Evolutionary conservation across 768 basidiomycete genomes (phyloP).

Genomic region (Pholiota conissans): DNA sequence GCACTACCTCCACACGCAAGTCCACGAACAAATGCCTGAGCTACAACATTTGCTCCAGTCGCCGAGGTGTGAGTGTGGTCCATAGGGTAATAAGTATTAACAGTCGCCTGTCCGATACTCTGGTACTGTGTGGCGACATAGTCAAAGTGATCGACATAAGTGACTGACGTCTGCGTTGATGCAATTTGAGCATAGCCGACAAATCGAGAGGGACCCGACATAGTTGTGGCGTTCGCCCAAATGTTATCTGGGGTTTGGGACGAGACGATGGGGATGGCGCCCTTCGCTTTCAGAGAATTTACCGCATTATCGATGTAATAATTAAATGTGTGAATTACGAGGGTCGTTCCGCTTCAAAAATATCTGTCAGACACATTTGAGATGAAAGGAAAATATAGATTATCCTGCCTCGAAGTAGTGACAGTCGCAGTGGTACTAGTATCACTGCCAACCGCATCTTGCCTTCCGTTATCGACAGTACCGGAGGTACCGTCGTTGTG

Average conservation of each 20-base stretch:
- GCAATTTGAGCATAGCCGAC: conserved; percentile 43
- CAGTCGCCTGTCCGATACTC: conserved; percentile 36
- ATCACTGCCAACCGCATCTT: conserved; percentile 40
- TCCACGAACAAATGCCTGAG: conserved; percentile 47
- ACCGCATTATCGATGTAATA: conserved; percentile 47
- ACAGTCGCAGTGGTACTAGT: conserved; percentile 36
- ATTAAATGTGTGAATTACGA: conserved; percentile 45
- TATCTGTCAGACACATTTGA: too few relatives aligned
- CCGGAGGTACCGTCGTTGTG: conserved; percentile 46
- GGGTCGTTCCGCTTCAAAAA: conserved; percentile 32
- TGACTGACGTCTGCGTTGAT: conserved; percentile 34
- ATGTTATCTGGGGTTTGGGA: conserved; percentile 49
- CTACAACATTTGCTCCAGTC: conserved; percentile 46
- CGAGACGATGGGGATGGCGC: conserved; percentile 46
- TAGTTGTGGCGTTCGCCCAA: conserved; percentile 33
- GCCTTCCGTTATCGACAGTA: conserved; percentile 40
- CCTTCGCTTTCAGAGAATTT: conserved; percentile 41
- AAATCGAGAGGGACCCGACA: conserved; percentile 41
- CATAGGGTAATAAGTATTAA: conserved; percentile 40
- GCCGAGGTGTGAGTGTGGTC: conserved; percentile 49
- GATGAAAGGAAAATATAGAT: neutral
- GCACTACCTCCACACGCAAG: conserved; percentile 38
- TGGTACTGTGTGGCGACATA: conserved; percentile 45
- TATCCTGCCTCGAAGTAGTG: conserved; percentile 31
- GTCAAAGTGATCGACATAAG: conserved; percentile 47